Percentiles rank a stretch among this genome's conserved stretches.
phyloP scores from a whole-genome alignment of 2,329 filamentous ascomycete genomes.

The Trichophyton verrucosum region DNA sequence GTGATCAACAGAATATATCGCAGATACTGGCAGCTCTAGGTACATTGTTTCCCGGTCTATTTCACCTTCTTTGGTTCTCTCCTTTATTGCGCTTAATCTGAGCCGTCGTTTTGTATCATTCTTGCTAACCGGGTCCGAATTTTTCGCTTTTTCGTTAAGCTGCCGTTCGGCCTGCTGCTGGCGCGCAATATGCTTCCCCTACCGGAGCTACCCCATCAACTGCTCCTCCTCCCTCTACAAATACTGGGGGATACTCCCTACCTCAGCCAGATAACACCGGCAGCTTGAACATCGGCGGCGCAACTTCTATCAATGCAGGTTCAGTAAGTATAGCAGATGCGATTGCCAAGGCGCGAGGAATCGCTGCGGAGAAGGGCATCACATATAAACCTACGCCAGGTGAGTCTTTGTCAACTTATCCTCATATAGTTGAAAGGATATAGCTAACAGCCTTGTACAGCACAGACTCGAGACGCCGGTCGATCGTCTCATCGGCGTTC shows the following conservation, averaged over 20 bases:
- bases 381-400: constrained; percentile 32
- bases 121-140: background rate
- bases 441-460: background rate
- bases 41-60: background rate
- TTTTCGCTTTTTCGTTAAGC: constrained; percentile 22
- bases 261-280: constrained; percentile 44
- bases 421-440: background rate
- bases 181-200: background rate
- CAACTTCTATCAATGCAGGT: constrained; percentile 67
- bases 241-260: constrained; percentile 32
- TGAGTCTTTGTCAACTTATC: constrained; percentile 9
- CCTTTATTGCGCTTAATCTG: background rate
- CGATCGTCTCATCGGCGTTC: constrained; percentile 43
- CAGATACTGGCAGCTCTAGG: constrained; percentile 14
- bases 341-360: constrained; percentile 70
- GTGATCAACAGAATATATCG: constrained; percentile 13
- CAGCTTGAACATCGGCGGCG: constrained; percentile 65
- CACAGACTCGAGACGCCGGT: constrained; percentile 16
- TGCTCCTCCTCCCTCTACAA: constrained; percentile 29
- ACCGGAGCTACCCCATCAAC: background rate
- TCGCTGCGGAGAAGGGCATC: constrained; percentile 66
- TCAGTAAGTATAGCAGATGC: constrained; percentile 75
- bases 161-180: constrained; percentile 36
- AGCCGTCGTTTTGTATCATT: background rate
- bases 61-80: background rate